phyloP scores from a whole-genome alignment of 176 grass and related monocot species.

The Avena insularis region DNA sequence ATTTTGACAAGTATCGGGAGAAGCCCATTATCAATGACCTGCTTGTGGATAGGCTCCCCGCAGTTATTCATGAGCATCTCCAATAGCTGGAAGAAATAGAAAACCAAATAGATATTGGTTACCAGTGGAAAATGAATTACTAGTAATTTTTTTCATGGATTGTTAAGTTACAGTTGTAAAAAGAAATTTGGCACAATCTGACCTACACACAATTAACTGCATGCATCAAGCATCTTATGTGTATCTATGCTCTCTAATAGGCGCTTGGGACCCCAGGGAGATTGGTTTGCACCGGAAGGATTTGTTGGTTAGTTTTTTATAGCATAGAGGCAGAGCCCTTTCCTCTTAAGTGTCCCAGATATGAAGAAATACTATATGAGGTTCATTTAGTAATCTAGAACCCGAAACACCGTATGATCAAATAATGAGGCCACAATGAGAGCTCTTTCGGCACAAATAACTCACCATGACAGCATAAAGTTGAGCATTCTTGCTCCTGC shows the following conservation, averaged over 20 bases:
- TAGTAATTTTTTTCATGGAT: neutral
- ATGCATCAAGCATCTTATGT: constrained; percentile 22
- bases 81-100: constrained; percentile 74
- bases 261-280: neutral
- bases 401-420: neutral
- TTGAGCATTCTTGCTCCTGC: constrained; percentile 78
- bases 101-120: constrained; percentile 17
- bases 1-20: constrained; percentile 92
- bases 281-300: neutral
- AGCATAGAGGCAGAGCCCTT: neutral
- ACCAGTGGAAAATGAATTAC: neutral
- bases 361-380: constrained; percentile 24
- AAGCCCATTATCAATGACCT: constrained; percentile 84
- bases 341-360: neutral
- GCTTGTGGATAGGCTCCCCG: constrained; percentile 83
- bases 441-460: constrained; percentile 15
- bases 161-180: constrained; percentile 20
- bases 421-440: neutral
- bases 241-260: constrained; percentile 5
- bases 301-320: neutral
- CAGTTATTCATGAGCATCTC: constrained; percentile 99
- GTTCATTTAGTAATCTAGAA: constrained; percentile 20
- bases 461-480: constrained; percentile 94
- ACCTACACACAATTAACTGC: constrained; percentile 19
- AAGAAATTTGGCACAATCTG: neutral